phyloP scores from a whole-genome alignment of 768 basidiomycete species.

The Leccinum fibrillosum region DNA sequence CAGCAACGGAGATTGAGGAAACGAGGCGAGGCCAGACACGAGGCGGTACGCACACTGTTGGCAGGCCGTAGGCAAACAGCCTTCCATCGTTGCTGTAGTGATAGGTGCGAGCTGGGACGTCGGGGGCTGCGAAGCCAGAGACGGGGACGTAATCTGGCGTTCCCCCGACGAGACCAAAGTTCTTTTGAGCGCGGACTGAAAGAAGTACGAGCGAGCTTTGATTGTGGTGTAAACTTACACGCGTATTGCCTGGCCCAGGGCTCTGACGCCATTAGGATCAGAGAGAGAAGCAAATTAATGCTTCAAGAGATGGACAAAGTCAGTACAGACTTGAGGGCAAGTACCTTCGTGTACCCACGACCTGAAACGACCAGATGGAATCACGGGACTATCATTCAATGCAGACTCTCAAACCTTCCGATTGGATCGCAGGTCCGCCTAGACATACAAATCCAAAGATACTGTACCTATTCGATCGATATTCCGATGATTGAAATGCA shows the following conservation, averaged over 20 bases:
- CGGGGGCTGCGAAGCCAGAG: conserved; percentile 61
- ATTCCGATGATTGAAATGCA: too few species aligned
- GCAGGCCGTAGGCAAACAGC: conserved; percentile 80
- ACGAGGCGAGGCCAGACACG: conserved; percentile 9
- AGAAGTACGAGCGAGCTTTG: conserved; percentile 10
- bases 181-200: conserved; percentile 88
- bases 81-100: conserved; percentile 86
- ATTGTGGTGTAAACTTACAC: conserved; percentile 51
- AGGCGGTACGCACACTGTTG: conserved; percentile 55
- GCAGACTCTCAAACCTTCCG: too few species aligned
- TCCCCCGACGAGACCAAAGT: conserved; percentile 79
- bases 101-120: conserved; percentile 69
- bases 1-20: conserved; percentile 10
- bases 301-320: conserved; percentile 44
- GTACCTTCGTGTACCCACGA: not conserved
- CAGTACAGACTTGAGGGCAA: conserved; percentile 18
- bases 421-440: too few species aligned
- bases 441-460: too few species aligned
- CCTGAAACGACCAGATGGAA: not conserved
- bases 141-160: conserved; percentile 71
- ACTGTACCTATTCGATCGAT: too few species aligned
- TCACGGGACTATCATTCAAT: too few species aligned
- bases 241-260: conserved; percentile 82
- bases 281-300: conserved; percentile 77
- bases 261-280: conserved; percentile 58